Evolutionary conservation across 1,284 basidiomycete species (phyloP), one percentile per base, ranked within the genome.

Genomic region (Cryptococcus wingfieldii): DNA sequence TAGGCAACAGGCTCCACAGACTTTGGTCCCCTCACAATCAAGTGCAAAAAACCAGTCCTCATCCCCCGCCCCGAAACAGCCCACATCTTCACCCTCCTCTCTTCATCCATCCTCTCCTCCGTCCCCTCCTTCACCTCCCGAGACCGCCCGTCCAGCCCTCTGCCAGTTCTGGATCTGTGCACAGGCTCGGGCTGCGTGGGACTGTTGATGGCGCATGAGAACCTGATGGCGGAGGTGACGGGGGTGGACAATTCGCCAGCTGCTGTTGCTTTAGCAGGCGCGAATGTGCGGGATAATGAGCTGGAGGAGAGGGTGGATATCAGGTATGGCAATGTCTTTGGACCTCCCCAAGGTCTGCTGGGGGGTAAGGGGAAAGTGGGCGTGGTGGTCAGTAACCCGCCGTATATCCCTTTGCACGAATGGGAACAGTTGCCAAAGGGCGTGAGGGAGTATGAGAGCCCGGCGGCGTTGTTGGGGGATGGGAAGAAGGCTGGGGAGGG

Each of bases 11-110:
- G 91, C 16, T 84, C 84, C 41, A 88, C 91, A 65, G 91, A 92
- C 2, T 96, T 97, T 76, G 90, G 90, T 5, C 83, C 86, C 2
- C 82, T 95, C 47, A 81, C 83, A 59, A 80, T 95, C 61, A 77
- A 84, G 51, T 80, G 82, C 5, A 83, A 87, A 25, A 78, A 86
- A 2, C 93, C 93, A 0, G 84, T 86, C 5, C 84, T 96, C 58
- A 96, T 96, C 46, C 92, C 93, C 3, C 86, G 92, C 7, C 88
- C 91, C 43, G 92, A 97, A 75, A 97, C 93, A 1, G 92, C 95
- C 65, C 77, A 90, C 46, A 59, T 75, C 41, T 63, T 70, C 88
- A 87, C 88, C 53, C 66, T 44, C 18, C 57, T 65, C 49, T 66
- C 54, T 50, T 67, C 58, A 6, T 43, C 27, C 8, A 56, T 70